A percentile compares a stretch with the other conserved stretches of the same genome.
phyloP scores from a whole-genome alignment of 495 filamentous ascomycete species.

The Penicillium verhagenii region DNA sequence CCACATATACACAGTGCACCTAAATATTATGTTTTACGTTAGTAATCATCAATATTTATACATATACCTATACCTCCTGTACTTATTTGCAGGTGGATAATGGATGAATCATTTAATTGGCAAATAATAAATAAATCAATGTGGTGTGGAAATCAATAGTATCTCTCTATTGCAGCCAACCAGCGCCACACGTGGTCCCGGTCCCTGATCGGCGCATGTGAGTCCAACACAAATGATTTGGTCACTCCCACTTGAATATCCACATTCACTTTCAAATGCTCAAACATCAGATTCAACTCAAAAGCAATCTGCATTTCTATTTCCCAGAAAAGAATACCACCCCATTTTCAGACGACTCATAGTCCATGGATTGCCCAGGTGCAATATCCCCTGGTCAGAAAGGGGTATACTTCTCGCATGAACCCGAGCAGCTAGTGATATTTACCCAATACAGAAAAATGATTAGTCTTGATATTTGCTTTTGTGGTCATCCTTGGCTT shows the following conservation, averaged over 20 bases:
- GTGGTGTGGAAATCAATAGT: background rate
- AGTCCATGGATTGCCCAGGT: background rate
- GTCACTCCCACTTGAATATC: background rate
- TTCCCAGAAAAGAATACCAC: background rate
- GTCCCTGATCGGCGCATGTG: conserved; percentile 18
- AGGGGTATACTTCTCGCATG: background rate
- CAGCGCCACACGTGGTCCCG: background rate
- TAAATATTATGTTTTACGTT: no score
- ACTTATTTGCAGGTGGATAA: no score
- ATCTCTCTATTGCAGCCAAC: background rate
- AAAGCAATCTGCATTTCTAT: background rate
- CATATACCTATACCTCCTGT: no score
- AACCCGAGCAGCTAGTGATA: background rate
- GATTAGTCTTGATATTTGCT: background rate
- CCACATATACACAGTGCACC: no score
- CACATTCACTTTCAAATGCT: background rate
- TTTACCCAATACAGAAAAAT: no score
- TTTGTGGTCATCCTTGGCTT: background rate
- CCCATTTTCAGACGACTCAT: background rate
- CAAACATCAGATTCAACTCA: background rate
- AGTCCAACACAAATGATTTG: conserved; percentile 13
- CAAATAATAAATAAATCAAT: no score
- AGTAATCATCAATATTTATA: no score
- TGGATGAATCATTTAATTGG: no score
- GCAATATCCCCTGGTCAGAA: background rate